A percentile compares a stretch with the other conserved stretches of the same genome.
Conservation (phyloP, 2,329 filamentous ascomycete species). For the Nakataea oryzae region DNA sequence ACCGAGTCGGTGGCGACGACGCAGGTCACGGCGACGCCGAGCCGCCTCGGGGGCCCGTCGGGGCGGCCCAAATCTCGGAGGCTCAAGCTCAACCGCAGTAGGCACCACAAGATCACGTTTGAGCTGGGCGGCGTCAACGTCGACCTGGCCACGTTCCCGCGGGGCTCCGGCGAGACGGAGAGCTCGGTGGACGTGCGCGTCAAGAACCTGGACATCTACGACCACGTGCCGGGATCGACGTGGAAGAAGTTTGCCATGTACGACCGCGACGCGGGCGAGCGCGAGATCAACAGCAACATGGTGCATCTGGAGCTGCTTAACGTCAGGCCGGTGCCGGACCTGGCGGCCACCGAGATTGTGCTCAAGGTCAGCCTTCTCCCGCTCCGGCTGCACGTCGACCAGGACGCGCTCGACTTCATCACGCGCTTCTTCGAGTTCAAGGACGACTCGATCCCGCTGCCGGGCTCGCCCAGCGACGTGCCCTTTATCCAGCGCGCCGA, state of each 20-base stretch:
- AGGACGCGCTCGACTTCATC: conserved; percentile 94
- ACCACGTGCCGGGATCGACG: conserved; percentile 88
- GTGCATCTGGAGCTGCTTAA: conserved; percentile 80
- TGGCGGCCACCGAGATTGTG: conserved; percentile 84
- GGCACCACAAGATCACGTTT: conserved; percentile 89
- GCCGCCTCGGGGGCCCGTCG: conserved; percentile 7
- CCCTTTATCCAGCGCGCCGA: conserved; percentile 88
- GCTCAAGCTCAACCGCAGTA: conserved; percentile 73
- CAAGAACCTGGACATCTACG: conserved; percentile 78
- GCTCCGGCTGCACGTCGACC: conserved; percentile 85
- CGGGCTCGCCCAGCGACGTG: conserved; percentile 55
- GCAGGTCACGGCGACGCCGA: conserved; percentile 50
- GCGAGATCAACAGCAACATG: conserved; percentile 82
- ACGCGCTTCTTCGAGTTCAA: conserved; percentile 98
- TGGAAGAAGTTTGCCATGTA: conserved; percentile 99
- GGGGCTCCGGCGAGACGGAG: conserved; percentile 67
- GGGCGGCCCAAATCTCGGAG: conserved; percentile 38
- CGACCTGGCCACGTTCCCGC: conserved; percentile 73
- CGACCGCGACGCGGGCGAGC: conserved; percentile 74
- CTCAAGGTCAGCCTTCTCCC: conserved; percentile 71
- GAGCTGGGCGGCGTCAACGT: conserved; percentile 77
- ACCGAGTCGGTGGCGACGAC: conserved; percentile 67
- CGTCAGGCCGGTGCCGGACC: conserved; percentile 72
- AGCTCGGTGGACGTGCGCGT: conserved; percentile 80
- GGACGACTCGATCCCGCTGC: conserved; percentile 52